phyloP scores from a whole-genome alignment of 306 rosid species.

The Vigna mungo region DNA sequence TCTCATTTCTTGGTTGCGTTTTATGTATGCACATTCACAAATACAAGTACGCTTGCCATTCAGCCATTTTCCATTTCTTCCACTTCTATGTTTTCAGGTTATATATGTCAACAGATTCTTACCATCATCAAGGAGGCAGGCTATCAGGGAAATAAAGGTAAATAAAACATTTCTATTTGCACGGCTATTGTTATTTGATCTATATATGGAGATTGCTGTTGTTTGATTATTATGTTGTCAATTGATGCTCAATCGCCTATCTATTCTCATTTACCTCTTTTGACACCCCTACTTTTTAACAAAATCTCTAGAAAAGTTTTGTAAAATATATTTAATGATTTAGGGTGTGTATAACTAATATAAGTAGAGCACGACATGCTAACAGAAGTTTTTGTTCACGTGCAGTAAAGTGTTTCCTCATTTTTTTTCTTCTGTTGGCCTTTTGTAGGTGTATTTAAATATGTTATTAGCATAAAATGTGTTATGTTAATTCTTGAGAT shows the following conservation, averaged over 20 bases:
- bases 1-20: conserved; percentile 39
- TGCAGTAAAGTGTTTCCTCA: not conserved
- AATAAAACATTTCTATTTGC: conserved; percentile 66
- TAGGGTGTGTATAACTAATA: conserved; percentile 23
- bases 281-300: conserved; percentile 1
- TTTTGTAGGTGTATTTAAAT: conserved; percentile 5
- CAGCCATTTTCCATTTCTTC: conserved; percentile 31
- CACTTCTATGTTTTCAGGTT: conserved; percentile 65
- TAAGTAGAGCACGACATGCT: not conserved
- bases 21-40: conserved; percentile 31
- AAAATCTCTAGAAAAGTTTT: conserved; percentile 25
- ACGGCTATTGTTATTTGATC: conserved; percentile 37
- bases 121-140: conserved; percentile 79
- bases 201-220: conserved; percentile 20
- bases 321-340: conserved; percentile 20
- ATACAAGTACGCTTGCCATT: not conserved
- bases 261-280: conserved; percentile 2
- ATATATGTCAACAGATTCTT: conserved; percentile 87
- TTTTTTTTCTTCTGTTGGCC: not conserved
- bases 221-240: conserved; percentile 27
- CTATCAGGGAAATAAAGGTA: conserved; percentile 95
- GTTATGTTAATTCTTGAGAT: conserved; percentile 16
- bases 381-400: not conserved
- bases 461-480: conserved; percentile 21
- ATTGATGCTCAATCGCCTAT: conserved; percentile 29